Evolutionary conservation across 169 alveolate genomes (phyloP).

Genomic region (Eimeria necatrix): DNA sequence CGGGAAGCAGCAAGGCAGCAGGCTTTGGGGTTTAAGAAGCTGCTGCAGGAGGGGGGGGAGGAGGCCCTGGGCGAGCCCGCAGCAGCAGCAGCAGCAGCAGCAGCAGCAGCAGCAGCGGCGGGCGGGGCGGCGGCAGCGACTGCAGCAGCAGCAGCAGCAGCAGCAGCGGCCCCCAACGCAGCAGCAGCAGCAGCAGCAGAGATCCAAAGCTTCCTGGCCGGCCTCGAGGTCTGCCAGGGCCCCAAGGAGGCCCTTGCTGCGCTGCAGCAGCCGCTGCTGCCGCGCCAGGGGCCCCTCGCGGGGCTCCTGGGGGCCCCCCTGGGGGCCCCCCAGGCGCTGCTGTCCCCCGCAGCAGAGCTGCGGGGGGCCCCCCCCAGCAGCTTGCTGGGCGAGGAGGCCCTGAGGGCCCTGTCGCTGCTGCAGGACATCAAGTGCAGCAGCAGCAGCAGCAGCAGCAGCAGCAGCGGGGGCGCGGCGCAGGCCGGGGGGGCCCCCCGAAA

Average conservation of each 20-base stretch:
- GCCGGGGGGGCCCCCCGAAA: constrained; percentile 12
- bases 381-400: not conserved
- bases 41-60: constrained; percentile 21
- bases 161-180: not conserved
- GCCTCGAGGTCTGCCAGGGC: not conserved
- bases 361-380: not conserved
- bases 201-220: not conserved
- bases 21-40: constrained; percentile 22
- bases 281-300: not conserved
- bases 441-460: not conserved
- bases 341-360: not conserved
- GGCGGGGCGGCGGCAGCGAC: not conserved
- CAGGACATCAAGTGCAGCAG: not conserved
- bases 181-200: constrained; percentile 12
- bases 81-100: not conserved
- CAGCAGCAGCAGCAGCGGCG: constrained; percentile 56
- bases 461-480: constrained; percentile 22
- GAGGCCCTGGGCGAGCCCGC: not conserved
- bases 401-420: not conserved
- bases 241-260: not conserved
- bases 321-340: not conserved
- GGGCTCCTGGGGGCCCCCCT: not conserved
- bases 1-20: constrained; percentile 54
- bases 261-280: not conserved
- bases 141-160: constrained; percentile 40